A percentile compares a stretch with the other conserved stretches of the same genome.
Evolutionary conservation across 2,329 filamentous ascomycete species (phyloP).

Genomic region (Fonsecaea multimorphosa): DNA sequence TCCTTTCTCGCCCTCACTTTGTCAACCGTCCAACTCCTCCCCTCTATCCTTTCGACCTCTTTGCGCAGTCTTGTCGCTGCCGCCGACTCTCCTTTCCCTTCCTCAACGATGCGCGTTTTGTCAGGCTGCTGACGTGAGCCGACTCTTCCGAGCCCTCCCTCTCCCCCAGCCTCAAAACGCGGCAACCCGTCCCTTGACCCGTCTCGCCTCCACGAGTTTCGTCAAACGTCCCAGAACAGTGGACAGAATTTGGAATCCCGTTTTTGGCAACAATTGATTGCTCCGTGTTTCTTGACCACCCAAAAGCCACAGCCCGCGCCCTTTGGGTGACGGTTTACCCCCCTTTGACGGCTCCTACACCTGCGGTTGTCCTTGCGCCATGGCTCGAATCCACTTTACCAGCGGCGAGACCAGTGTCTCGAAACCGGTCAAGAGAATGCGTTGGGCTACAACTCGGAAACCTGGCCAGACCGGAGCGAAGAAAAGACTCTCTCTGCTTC

Average conservation of each 20-base stretch:
- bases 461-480: conserved; percentile 73
- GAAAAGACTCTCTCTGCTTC: conserved; percentile 83
- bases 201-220: conserved; percentile 17
- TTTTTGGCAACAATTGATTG: neutral
- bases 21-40: conserved; percentile 5
- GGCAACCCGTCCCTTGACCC: conserved; percentile 7
- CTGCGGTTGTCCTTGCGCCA: conserved; percentile 10
- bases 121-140: conserved; percentile 37
- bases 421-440: conserved; percentile 74
- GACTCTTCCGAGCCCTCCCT: conserved; percentile 33
- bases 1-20: neutral
- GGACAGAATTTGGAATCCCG: conserved; percentile 1
- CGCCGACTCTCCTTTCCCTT: conserved; percentile 17
- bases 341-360: conserved; percentile 7
- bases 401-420: conserved; percentile 58
- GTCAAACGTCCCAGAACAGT: conserved; percentile 13
- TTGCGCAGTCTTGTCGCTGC: conserved; percentile 22
- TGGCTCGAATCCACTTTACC: conserved; percentile 37
- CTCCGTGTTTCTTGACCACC: neutral
- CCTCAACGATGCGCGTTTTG: conserved; percentile 31
- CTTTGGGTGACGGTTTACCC: neutral
- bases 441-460: conserved; percentile 95
- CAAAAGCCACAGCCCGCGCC: neutral
- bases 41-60: neutral
- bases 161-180: conserved; percentile 23